Conservation (phyloP, 2,329 filamentous ascomycete species). For the Myriosclerotinia scirpicola region DNA sequence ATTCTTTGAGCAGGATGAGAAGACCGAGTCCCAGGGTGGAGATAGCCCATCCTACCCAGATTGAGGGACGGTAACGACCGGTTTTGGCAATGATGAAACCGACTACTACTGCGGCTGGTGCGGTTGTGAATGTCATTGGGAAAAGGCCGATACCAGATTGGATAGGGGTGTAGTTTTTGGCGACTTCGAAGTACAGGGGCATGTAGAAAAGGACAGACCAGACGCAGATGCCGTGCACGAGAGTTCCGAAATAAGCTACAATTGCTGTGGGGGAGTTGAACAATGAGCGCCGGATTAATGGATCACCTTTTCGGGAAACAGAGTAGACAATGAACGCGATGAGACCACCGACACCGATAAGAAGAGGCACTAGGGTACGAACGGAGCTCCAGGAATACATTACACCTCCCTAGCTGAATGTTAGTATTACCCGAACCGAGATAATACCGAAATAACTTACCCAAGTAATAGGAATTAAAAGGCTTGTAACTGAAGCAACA, state of each 20-base stretch:
- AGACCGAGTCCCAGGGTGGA: slow-evolving; percentile 59
- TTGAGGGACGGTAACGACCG: slow-evolving; percentile 52
- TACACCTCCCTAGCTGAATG: slow-evolving; percentile 48
- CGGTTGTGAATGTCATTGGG: slow-evolving; percentile 61
- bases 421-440: slow-evolving; percentile 6
- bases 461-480: slow-evolving; percentile 62
- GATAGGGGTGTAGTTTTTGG: slow-evolving; percentile 53
- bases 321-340: slow-evolving; percentile 52
- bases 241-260: slow-evolving; percentile 52
- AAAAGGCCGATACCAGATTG: slow-evolving; percentile 55
- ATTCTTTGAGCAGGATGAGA: slow-evolving; percentile 49
- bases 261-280: slow-evolving; percentile 50
- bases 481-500: slow-evolving; percentile 55
- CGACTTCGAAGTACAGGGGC: slow-evolving; percentile 50
- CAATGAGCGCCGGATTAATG: slow-evolving; percentile 43
- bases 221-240: slow-evolving; percentile 54
- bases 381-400: slow-evolving; percentile 63
- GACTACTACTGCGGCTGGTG: slow-evolving; percentile 53
- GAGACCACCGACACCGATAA: slow-evolving; percentile 54
- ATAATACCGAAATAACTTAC: slow-evolving; percentile 37
- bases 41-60: slow-evolving; percentile 59
- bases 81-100: slow-evolving; percentile 56
- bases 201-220: slow-evolving; percentile 56
- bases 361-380: slow-evolving; percentile 59
- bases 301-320: slow-evolving; percentile 42